Conservation (phyloP, 176 grass and related monocot species). For the Lolium rigidum region DNA sequence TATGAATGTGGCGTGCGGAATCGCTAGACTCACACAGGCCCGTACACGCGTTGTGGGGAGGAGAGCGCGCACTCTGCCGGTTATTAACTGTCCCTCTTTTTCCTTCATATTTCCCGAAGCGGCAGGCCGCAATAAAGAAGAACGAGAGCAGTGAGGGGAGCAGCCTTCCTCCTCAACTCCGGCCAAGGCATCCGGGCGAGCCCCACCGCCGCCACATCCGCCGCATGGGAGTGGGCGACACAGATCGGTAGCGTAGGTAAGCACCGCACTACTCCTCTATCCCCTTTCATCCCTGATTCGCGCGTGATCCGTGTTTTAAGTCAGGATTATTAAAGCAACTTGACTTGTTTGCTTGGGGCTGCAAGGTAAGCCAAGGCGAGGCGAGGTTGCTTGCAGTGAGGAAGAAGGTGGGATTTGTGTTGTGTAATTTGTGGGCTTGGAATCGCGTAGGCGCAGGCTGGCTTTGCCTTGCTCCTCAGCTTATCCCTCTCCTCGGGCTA, state of each 20-base stretch:
- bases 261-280: background rate
- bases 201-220: background rate
- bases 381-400: slow-evolving; percentile 33
- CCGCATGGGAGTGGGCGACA: background rate
- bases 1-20: too few species aligned
- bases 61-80: too few species aligned
- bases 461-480: slow-evolving; percentile 13
- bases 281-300: background rate
- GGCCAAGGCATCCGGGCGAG: background rate
- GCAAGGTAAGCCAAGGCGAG: background rate
- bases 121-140: too few species aligned
- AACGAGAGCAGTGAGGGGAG: background rate
- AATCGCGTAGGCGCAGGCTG: background rate
- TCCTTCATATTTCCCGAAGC: background rate
- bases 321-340: background rate
- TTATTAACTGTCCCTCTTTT: background rate
- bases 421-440: background rate
- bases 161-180: background rate
- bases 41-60: too few species aligned
- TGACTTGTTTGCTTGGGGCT: background rate
- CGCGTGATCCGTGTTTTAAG: background rate
- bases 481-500: background rate
- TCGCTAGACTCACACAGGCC: too few species aligned
- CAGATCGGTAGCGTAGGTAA: slow-evolving; percentile 11
- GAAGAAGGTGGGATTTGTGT: background rate